phyloP scores from a whole-genome alignment of 345 rosid genomes.

The Hypericum perforatum region DNA sequence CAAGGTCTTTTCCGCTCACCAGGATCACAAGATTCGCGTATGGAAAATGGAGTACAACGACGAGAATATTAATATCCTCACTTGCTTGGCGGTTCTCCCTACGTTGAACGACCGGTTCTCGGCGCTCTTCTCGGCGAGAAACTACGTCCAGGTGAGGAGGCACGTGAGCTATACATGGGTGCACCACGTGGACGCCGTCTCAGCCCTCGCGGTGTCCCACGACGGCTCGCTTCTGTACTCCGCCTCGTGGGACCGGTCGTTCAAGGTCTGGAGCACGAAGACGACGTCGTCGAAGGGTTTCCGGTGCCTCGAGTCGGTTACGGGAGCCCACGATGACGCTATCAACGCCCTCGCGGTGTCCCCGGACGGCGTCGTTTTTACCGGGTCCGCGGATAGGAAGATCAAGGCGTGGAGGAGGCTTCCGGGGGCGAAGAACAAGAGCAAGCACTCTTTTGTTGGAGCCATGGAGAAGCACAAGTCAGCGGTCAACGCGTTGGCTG shows the following conservation, averaged over 20 bases:
- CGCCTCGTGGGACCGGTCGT: slow-evolving; percentile 68
- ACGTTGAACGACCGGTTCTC: slow-evolving; percentile 44
- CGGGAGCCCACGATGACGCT: slow-evolving; percentile 63
- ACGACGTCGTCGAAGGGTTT: slow-evolving; percentile 24
- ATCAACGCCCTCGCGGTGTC: slow-evolving; percentile 48
- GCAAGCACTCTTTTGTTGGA: slow-evolving; percentile 28
- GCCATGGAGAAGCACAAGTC: slow-evolving; percentile 51
- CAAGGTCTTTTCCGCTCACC: slow-evolving; percentile 54
- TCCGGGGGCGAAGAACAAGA: slow-evolving; percentile 16
- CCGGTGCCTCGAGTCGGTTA: slow-evolving; percentile 53
- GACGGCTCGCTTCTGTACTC: slow-evolving; percentile 52
- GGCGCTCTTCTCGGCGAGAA: slow-evolving; percentile 30
- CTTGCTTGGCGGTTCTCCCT: slow-evolving; percentile 51
- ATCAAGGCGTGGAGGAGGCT: slow-evolving; percentile 51
- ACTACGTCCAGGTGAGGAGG: slow-evolving; percentile 56
- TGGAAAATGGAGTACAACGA: slow-evolving; percentile 34
- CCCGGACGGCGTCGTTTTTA: slow-evolving; percentile 46
- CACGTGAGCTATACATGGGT: slow-evolving; percentile 75
- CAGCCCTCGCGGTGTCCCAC: slow-evolving; percentile 39
- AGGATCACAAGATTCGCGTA: slow-evolving; percentile 62
- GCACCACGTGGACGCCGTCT: slow-evolving; percentile 63
- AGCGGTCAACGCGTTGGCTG: slow-evolving; percentile 59
- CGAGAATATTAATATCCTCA: slow-evolving; percentile 10
- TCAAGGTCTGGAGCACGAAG: slow-evolving; percentile 56
- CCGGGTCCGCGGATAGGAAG: slow-evolving; percentile 67